Conservation (phyloP, 768 basidiomycete species). For the Collybia sordida region DNA sequence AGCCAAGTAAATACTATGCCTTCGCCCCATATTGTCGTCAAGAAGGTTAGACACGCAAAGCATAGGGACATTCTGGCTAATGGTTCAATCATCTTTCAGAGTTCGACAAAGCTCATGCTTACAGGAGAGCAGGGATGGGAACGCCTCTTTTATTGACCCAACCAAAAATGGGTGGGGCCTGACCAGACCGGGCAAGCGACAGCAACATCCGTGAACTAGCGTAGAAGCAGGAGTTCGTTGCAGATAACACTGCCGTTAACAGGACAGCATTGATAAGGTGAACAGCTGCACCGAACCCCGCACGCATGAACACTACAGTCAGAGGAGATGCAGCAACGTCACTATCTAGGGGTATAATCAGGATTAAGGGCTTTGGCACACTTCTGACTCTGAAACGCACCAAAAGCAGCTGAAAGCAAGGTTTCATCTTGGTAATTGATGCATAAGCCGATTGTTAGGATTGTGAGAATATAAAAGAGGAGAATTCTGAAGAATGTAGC, state of each 20-base stretch:
- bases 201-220: conserved; percentile 62
- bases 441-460: conserved; percentile 64
- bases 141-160: conserved; percentile 66
- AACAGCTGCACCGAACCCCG: conserved; percentile 59
- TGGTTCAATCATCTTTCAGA: conserved; percentile 14
- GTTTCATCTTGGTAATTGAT: conserved; percentile 60
- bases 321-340: conserved; percentile 60
- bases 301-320: conserved; percentile 61
- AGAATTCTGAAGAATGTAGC: conserved; percentile 67
- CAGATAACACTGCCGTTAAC: conserved; percentile 63
- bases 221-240: conserved; percentile 66
- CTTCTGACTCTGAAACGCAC: conserved; percentile 24
- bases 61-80: conserved; percentile 43
- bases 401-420: conserved; percentile 43
- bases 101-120: conserved; percentile 28
- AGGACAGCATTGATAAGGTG: conserved; percentile 69
- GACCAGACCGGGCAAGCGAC: conserved; percentile 61
- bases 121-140: conserved; percentile 56
- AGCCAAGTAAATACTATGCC: conserved; percentile 59
- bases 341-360: conserved; percentile 29
- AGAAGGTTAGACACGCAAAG: conserved; percentile 49
- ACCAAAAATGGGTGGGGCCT: conserved; percentile 65
- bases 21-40: conserved; percentile 59
- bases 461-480: conserved; percentile 63
- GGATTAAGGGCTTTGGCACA: neutral